Percentiles rank a stretch among this genome's conserved stretches.
phyloP scores from a whole-genome alignment of 1,139 yeast species.

The Saccharomyces pastorianus region DNA sequence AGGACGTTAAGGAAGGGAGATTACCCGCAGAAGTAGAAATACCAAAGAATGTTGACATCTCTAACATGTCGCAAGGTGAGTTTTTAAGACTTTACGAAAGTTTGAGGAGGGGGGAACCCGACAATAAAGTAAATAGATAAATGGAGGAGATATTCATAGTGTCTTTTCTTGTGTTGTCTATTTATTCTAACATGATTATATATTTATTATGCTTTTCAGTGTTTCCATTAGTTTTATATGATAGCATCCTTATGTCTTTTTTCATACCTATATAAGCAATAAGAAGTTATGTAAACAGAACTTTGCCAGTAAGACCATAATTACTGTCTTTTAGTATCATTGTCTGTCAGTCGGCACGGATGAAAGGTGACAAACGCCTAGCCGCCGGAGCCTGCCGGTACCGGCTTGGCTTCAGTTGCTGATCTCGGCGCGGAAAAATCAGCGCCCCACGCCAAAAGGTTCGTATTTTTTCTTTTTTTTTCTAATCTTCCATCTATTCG shows the following conservation, averaged over 20 bases:
- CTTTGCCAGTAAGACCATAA: background rate
- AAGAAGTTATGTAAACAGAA: background rate
- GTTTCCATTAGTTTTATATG: background rate
- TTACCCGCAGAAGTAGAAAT: constrained; percentile 11
- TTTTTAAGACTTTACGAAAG: constrained; percentile 21
- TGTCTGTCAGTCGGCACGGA: background rate
- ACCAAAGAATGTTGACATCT: constrained; percentile 17
- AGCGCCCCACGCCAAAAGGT: background rate
- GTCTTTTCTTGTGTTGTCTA: background rate
- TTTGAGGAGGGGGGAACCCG: constrained; percentile 29
- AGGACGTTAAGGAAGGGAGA: constrained; percentile 5
- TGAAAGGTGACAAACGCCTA: background rate
- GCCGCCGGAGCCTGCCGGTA: background rate
- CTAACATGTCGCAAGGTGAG: constrained; percentile 25
- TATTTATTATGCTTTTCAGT: background rate
- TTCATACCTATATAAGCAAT: background rate
- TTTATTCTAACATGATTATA: background rate
- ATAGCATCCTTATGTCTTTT: background rate
- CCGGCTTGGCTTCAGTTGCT: background rate
- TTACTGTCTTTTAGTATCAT: background rate
- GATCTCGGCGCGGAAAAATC: background rate
- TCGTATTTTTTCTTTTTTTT: background rate
- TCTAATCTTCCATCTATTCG: constrained; percentile 1
- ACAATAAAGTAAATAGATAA: constrained; percentile 28
- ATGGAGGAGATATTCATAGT: background rate